These are phyloP conservation scores for Dictyostelium intermedium DNA, from an alignment of 78 protist genomes.

Conservation along the genomic window DNA sequence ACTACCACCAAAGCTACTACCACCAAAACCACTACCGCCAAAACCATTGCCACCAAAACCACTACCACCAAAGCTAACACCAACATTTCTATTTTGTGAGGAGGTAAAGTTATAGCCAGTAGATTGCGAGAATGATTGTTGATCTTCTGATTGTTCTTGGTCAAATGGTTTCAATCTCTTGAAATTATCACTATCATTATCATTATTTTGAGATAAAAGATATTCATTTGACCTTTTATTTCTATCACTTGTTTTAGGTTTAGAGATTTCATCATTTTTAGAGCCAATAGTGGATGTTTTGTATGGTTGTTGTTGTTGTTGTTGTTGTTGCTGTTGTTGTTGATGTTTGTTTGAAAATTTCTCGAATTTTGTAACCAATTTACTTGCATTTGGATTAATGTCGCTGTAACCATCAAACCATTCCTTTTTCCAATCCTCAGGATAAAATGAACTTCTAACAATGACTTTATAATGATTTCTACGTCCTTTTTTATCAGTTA, in stretches of 20 bases:
- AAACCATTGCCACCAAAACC: not conserved
- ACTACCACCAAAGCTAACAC: not conserved
- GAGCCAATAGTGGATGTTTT: not conserved
- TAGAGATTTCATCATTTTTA: not conserved
- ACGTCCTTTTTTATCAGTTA: not conserved
- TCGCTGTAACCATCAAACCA: slow-evolving; percentile 15
- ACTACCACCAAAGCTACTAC: not conserved
- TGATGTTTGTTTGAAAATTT: not conserved
- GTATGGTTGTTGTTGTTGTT: not conserved
- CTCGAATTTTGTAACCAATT: not conserved
- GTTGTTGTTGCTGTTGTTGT: not conserved
- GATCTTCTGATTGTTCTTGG: not conserved
- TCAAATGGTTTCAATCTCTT: not conserved
- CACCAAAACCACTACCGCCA: not conserved
- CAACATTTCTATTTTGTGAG: not conserved
- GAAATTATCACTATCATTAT: not conserved
- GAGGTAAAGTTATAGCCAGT: not conserved
- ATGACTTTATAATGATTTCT: not conserved
- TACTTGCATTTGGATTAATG: not conserved
- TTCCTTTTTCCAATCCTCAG: slow-evolving; percentile 35
- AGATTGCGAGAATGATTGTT: not conserved
- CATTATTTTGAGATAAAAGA: not conserved
- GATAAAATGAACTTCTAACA: slow-evolving; percentile 6
- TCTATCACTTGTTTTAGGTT: not conserved
- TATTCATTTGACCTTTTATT: not conserved